phyloP scores from a whole-genome alignment of 2,329 filamentous ascomycete genomes.

The Alternaria arbusti region DNA sequence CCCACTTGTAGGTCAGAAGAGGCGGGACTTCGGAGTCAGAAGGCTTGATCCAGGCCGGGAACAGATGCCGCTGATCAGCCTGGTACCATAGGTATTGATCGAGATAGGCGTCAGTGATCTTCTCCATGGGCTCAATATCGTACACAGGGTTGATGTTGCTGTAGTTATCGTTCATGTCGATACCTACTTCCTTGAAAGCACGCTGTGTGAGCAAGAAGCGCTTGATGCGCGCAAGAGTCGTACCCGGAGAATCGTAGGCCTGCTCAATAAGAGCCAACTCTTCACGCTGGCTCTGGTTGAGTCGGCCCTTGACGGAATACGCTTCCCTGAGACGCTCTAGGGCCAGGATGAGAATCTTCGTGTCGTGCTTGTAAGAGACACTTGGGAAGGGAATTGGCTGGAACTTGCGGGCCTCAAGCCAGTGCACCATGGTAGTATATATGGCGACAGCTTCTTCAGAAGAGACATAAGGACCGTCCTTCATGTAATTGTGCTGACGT shows the following conservation, averaged over 20 bases:
- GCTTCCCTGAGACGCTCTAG: slow-evolving; percentile 91
- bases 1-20: slow-evolving; percentile 96
- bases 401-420: slow-evolving; percentile 97
- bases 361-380: slow-evolving; percentile 99
- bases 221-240: slow-evolving; percentile 94
- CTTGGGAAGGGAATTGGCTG: slow-evolving; percentile 98
- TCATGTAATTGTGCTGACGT: slow-evolving; percentile 98
- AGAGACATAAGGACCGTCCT: slow-evolving; percentile 97
- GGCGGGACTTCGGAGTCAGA: slow-evolving; percentile 98
- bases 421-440: slow-evolving; percentile 98
- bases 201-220: slow-evolving; percentile 95
- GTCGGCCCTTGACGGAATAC: slow-evolving; percentile 94
- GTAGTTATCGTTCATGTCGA: slow-evolving; percentile 99
- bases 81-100: slow-evolving; percentile 99
- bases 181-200: slow-evolving; percentile 98
- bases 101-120: slow-evolving; percentile 98
- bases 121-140: slow-evolving; percentile 98
- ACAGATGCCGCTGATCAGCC: slow-evolving; percentile 93
- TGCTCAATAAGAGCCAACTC: slow-evolving; percentile 97
- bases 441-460: slow-evolving; percentile 98
- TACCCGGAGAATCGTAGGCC: slow-evolving; percentile 96
- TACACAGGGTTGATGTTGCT: slow-evolving; percentile 99
- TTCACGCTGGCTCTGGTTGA: slow-evolving; percentile 97
- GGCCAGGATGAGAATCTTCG: slow-evolving; percentile 95
- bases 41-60: slow-evolving; percentile 98